Base-by-base conservation (phyloP, 345 rosid genomes). In the Rhodamnia rubescens region DNA sequence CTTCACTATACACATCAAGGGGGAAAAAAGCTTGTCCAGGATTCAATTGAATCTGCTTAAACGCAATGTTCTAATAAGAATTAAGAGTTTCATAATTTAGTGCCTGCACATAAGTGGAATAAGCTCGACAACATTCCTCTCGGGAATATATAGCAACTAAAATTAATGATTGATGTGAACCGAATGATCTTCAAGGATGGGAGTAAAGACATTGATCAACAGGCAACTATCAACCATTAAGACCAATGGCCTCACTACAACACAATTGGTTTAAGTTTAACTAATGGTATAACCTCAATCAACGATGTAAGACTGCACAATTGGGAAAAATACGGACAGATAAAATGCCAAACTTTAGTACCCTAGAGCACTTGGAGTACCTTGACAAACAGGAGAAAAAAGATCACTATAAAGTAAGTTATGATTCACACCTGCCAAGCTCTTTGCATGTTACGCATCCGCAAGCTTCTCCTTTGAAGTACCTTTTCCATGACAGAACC, bases 401-500 rank as follows among this genome's bases (percentile, higher is more conserved):
- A 12, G 3, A 49, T 18, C 58, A 82, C 13, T 53, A 8, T 78
- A 42, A 49, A 61, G 82, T 58, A 75, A 55, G 61, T 57, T 82
- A 54, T 59, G 51, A 84, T 75, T 6, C 83, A 83, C 87, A 94
- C 99, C 96, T 92, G 94, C 98, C 98, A 97, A 85, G 94, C 89
- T 92, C 98, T 94, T 90, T 95, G 99, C 98, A 94, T 91, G 86
- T 96, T 97, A 64, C 95, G 95, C 94, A 96, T 91, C 82, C 94
- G 96, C 92, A 97, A 89, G 87, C 99, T 95, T 90, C 98, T 94
- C 82, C 95, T 91, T 90, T 95, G 98, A 87, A 96, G 98, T 89
- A 96, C 95, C 90, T 92, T 97, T 90, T 97, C 99, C 99, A 96
- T 96, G 74, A 96, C 98, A 88, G 98, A 97, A 47, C 88, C 92